phyloP scores from a whole-genome alignment of 1,284 basidiomycete species.

The Trichosporon coremiiforme region DNA sequence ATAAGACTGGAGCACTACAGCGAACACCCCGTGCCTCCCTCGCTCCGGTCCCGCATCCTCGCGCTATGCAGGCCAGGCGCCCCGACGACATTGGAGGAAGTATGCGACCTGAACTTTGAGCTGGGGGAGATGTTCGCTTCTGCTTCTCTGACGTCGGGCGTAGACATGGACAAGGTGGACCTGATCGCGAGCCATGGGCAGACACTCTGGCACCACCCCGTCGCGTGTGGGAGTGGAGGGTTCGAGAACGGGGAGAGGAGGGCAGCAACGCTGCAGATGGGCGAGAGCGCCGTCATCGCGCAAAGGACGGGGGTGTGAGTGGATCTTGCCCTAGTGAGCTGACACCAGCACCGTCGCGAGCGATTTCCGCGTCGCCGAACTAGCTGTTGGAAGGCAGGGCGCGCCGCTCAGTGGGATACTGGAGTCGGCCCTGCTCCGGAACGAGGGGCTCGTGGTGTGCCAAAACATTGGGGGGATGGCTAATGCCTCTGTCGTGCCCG shows the following conservation, averaged over 20 bases:
- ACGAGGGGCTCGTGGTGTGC: conserved; percentile 30
- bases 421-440: conserved; percentile 34
- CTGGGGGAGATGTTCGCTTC: conserved; percentile 27
- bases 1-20: conserved; percentile 21
- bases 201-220: conserved; percentile 28
- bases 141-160: conserved; percentile 18
- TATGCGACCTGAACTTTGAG: conserved; percentile 30
- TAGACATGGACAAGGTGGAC: conserved; percentile 24
- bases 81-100: conserved; percentile 23
- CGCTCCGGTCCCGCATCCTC: background rate
- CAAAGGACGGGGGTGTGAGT: conserved; percentile 29
- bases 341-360: conserved; percentile 27
- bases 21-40: conserved; percentile 22
- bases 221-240: background rate
- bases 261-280: conserved; percentile 27
- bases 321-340: background rate
- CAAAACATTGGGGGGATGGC: conserved; percentile 43
- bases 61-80: conserved; percentile 8
- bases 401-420: conserved; percentile 37
- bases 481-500: conserved; percentile 36
- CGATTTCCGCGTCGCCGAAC: conserved; percentile 38
- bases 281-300: conserved; percentile 22
- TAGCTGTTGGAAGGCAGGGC: conserved; percentile 34
- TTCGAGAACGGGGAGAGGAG: background rate
- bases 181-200: conserved; percentile 31